phyloP scores from a whole-genome alignment of 2,329 filamentous ascomycete species.

The Calycina marina region DNA sequence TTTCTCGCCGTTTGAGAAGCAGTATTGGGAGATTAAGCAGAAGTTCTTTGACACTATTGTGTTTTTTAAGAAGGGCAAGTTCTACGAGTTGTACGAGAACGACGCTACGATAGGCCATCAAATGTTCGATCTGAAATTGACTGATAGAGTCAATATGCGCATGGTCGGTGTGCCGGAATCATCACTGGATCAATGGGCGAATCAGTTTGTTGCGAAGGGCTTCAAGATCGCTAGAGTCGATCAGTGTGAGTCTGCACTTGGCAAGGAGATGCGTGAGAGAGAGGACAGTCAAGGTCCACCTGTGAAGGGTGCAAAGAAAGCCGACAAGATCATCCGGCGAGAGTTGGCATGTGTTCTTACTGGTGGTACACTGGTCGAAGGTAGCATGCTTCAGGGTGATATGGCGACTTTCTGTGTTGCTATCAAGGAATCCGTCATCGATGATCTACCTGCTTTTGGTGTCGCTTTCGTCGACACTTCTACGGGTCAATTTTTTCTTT shows the following conservation, averaged over 20 bases:
- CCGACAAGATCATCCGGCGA: constrained; percentile 84
- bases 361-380: constrained; percentile 83
- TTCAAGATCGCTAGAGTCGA: constrained; percentile 95
- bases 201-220: constrained; percentile 95
- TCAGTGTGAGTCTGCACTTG: constrained; percentile 88
- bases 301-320: constrained; percentile 31
- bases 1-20: constrained; percentile 91
- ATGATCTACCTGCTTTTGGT: constrained; percentile 72
- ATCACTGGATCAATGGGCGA: constrained; percentile 92
- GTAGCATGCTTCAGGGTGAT: constrained; percentile 92
- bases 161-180: constrained; percentile 98
- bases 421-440: constrained; percentile 66
- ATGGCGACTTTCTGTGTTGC: constrained; percentile 94
- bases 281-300: constrained; percentile 29
- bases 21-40: constrained; percentile 99
- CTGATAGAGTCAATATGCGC: constrained; percentile 96
- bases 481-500: constrained; percentile 88
- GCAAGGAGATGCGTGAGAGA: constrained; percentile 98
- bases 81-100: constrained; percentile 96
- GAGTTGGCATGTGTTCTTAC: constrained; percentile 87
- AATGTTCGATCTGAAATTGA: constrained; percentile 93
- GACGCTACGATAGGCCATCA: constrained; percentile 95
- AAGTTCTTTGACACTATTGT: constrained; percentile 96
- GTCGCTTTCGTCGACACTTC: constrained; percentile 91
- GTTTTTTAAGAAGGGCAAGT: constrained; percentile 99